A percentile compares a stretch with the other conserved stretches of the same genome.
Conservation (phyloP, 2,329 filamentous ascomycete genomes). For the Macrophomina phaseolina region DNA sequence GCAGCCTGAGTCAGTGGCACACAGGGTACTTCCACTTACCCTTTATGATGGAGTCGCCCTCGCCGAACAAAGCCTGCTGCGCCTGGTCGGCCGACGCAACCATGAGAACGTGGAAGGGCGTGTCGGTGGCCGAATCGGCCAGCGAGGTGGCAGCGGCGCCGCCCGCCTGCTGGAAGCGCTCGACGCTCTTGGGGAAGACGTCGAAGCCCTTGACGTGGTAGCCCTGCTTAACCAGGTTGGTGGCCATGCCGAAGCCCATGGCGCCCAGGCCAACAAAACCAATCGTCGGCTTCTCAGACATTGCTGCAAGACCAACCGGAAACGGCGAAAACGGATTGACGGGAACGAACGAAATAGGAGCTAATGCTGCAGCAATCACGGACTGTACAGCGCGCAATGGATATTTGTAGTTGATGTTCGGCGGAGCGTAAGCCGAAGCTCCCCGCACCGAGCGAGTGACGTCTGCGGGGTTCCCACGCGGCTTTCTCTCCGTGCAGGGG, state of each 20-base stretch:
- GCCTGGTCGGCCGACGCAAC: slow-evolving; percentile 75
- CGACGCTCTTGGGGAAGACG: slow-evolving; percentile 69
- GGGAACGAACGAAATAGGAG: not conserved
- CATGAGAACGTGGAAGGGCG: slow-evolving; percentile 72
- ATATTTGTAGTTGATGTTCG: slow-evolving; percentile 19
- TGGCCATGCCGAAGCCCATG: slow-evolving; percentile 85
- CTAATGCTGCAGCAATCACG: not conserved
- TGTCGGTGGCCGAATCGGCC: slow-evolving; percentile 64
- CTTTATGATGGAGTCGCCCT: slow-evolving; percentile 57
- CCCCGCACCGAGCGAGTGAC: slow-evolving; percentile 16
- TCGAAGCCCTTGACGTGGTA: slow-evolving; percentile 75
- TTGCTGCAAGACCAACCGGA: not conserved
- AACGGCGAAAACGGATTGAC: not conserved
- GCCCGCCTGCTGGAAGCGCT: slow-evolving; percentile 67
- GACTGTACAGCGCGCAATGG: slow-evolving; percentile 8
- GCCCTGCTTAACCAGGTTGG: slow-evolving; percentile 70
- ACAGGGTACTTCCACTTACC: slow-evolving; percentile 37
- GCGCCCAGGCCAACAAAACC: slow-evolving; percentile 78
- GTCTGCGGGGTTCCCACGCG: slow-evolving; percentile 21
- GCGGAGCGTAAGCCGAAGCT: slow-evolving; percentile 20
- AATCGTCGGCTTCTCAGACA: slow-evolving; percentile 53
- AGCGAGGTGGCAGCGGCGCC: slow-evolving; percentile 65
- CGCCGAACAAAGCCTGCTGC: slow-evolving; percentile 68
- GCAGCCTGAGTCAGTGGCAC: slow-evolving; percentile 19
- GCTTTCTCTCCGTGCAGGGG: slow-evolving; percentile 20